Conservation (phyloP, 768 basidiomycete species). For the Xerocomellus dryophilus region DNA sequence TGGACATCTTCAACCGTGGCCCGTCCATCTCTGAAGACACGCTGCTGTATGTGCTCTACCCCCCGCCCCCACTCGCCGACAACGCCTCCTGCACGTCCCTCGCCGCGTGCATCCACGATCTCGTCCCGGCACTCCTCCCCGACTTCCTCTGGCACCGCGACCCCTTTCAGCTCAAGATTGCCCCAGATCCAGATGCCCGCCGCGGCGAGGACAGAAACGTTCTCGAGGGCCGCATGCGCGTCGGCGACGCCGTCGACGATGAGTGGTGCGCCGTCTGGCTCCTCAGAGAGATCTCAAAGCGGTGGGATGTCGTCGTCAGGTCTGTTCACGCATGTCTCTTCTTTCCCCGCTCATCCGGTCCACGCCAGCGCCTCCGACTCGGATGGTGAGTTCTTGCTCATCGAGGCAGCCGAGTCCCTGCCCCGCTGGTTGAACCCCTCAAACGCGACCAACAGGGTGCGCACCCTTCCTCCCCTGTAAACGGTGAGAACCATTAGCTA, state of each 20-base stretch:
- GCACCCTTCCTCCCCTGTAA: conserved; percentile 35
- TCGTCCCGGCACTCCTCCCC: conserved; percentile 52
- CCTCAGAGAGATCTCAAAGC: conserved; percentile 67
- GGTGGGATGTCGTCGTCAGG: conserved; percentile 83
- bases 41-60: conserved; percentile 72
- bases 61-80: conserved; percentile 50
- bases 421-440: conserved; percentile 90
- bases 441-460: conserved; percentile 90
- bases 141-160: conserved; percentile 83
- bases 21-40: conserved; percentile 87
- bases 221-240: conserved; percentile 81
- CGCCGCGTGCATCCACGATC: conserved; percentile 61
- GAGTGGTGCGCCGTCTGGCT: conserved; percentile 97
- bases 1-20: conserved; percentile 71
- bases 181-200: conserved; percentile 40
- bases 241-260: conserved; percentile 97
- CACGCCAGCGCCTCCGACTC: conserved; percentile 61
- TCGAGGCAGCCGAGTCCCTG: conserved; percentile 89
- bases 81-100: conserved; percentile 60
- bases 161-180: conserved; percentile 73
- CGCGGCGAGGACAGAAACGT: conserved; percentile 43
- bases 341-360: not conserved
- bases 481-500: conserved; percentile 33
- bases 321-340: conserved; percentile 34
- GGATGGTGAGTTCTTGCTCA: conserved; percentile 94